These are phyloP conservation scores for Microthlaspi erraticum DNA, from an alignment of 345 rosid species.

Conservation along the genomic window DNA sequence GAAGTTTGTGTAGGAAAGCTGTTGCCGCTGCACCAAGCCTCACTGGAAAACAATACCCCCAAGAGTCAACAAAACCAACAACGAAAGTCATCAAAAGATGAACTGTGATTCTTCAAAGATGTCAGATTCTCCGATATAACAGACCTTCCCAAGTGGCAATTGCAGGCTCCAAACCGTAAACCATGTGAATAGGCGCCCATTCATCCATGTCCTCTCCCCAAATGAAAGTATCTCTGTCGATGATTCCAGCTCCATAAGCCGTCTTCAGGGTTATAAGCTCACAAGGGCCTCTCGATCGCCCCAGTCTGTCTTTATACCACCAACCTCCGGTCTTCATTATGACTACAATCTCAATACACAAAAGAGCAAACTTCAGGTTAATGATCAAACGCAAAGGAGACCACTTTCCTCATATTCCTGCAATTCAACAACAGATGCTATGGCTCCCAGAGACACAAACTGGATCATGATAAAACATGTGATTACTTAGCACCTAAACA, in stretches of 20 bases:
- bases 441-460: too few species aligned
- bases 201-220: conserved; percentile 97
- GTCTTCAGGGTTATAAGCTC: conserved; percentile 88
- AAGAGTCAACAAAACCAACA: conserved; percentile 5
- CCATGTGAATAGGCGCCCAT: conserved; percentile 96
- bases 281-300: conserved; percentile 88
- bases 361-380: conserved; percentile 12
- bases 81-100: background rate
- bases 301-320: conserved; percentile 91
- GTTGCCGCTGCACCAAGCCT: conserved; percentile 92
- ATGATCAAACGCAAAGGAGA: conserved; percentile 5
- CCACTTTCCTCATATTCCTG: conserved; percentile 2
- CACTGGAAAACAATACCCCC: conserved; percentile 51
- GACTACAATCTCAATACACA: conserved; percentile 49
- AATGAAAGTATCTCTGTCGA: conserved; percentile 88
- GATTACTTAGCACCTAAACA: background rate
- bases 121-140: conserved; percentile 11
- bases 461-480: background rate
- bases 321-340: conserved; percentile 86
- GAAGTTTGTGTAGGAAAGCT: conserved; percentile 80
- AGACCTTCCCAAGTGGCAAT: conserved; percentile 98
- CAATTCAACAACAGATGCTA: background rate
- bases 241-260: conserved; percentile 89
- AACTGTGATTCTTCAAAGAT: background rate
- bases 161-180: conserved; percentile 89